Percentiles rank a stretch among this genome's conserved stretches.
phyloP scores from a whole-genome alignment of 768 basidiomycete genomes.

The Lactarius trivialis region DNA sequence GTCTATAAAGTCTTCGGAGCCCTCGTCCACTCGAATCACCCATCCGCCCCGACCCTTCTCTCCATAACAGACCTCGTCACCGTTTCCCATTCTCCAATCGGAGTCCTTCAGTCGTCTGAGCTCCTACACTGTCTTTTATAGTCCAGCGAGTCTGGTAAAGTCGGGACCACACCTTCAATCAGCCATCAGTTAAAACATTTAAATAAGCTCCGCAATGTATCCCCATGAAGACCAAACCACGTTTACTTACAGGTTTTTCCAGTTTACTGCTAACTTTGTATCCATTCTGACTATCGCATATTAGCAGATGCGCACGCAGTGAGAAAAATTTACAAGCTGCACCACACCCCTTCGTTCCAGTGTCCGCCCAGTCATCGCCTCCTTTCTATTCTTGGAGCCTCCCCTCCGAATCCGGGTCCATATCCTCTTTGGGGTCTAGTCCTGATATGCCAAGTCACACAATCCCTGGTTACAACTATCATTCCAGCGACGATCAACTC shows the following conservation, averaged over 20 bases:
- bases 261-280: neutral
- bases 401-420: neutral
- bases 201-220: too few species aligned
- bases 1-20: slow-evolving; percentile 1
- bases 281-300: neutral
- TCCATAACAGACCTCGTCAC: too few species aligned
- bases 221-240: neutral
- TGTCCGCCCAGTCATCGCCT: neutral
- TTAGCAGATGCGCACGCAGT: neutral
- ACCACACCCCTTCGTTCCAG: neutral
- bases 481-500: neutral
- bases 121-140: neutral
- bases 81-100: neutral
- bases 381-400: neutral
- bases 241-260: neutral
- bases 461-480: neutral
- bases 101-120: neutral
- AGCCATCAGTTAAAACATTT: too few species aligned
- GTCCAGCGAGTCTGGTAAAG: neutral
- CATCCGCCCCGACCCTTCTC: neutral
- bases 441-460: neutral
- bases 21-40: neutral
- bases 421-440: neutral
- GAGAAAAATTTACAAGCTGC: neutral
- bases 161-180: neutral